These are phyloP conservation scores for Primulina huaijiensis DNA, from an alignment of 257 asterid species.

Conservation along the genomic window DNA sequence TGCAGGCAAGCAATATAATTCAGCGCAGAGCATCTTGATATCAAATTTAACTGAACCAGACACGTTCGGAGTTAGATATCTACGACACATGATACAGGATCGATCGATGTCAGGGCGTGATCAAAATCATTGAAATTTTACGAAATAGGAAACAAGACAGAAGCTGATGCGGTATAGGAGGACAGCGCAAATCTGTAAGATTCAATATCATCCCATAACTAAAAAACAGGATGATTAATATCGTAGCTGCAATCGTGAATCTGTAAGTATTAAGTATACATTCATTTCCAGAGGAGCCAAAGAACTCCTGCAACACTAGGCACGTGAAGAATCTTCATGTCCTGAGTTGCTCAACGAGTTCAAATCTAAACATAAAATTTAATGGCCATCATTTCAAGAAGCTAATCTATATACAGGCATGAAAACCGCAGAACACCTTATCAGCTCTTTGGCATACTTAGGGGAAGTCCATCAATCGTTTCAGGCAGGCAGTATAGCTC, in stretches of 20 bases:
- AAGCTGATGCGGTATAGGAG: background rate
- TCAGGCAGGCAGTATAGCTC: constrained; percentile 56
- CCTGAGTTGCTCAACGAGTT: background rate
- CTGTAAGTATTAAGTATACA: too few species aligned
- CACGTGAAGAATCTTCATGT: background rate
- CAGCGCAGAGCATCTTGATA: too few species aligned
- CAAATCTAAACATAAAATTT: background rate
- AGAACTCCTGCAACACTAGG: too few species aligned
- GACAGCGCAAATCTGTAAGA: background rate
- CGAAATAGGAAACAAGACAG: background rate
- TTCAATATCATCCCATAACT: too few species aligned
- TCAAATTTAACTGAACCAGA: background rate
- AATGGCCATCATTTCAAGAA: background rate
- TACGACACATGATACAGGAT: background rate
- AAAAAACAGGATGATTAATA: background rate
- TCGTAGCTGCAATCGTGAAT: background rate
- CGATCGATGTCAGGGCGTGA: background rate
- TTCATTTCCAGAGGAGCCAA: too few species aligned
- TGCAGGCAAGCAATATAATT: too few species aligned
- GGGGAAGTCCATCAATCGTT: constrained; percentile 12
- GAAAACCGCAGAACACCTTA: background rate
- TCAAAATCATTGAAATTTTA: background rate
- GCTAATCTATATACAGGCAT: background rate
- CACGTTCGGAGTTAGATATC: too few species aligned
- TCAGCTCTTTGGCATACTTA: constrained; percentile 15